Evolutionary conservation across 2,329 filamentous ascomycete species (phyloP), one percentile per base, ranked within the genome.

Genomic region (Sphaerulina musiva): DNA sequence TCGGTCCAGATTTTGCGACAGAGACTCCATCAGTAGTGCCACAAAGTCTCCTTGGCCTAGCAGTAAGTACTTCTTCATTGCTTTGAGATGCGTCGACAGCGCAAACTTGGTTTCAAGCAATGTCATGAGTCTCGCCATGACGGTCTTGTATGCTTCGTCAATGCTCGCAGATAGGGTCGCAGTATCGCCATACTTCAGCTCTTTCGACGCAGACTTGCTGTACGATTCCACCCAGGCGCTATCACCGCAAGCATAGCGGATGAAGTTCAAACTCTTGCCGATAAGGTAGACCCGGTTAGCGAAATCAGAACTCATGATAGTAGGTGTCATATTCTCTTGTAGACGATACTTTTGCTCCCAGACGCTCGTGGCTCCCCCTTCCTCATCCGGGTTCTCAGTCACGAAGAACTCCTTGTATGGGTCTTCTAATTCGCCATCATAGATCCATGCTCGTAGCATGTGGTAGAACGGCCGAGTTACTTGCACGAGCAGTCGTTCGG

Each of bases 321-420:
- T 91, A 0, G 93, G 93, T 23, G 96, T 84, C 87, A 96, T 93
- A 46, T 81, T 79, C 55, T 87, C 80, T 62, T 88, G 85, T 39
- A 96, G 78, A 66, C 89, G 87, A 73, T 95, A 98, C 69, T 97
- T 97, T 71, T 95, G 90, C 70, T 97, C 91, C 93, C 93, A 98
- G 1, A 97, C 91, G 61, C 91, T 96, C 38, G 86, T 91, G 12
- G 88, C 87, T 23, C 82, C 85, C 31, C 74, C 72, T 46, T 75
- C 75, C 17, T 75, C 72, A 4, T 81, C 78, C 49, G 84, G 81
- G 62, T 92, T 89, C 69, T 96, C 89, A 17, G 84, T 84, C 17
- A 98, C 91, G 65, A 98, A 97, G 72, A 98, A 98, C 67, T 98
- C 93, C 53, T 84, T 80, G 66, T 91, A 96, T 0, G 95, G 93